Base-by-base conservation (phyloP, 1,284 basidiomycete species). In the Pseudozyma pruni region DNA sequence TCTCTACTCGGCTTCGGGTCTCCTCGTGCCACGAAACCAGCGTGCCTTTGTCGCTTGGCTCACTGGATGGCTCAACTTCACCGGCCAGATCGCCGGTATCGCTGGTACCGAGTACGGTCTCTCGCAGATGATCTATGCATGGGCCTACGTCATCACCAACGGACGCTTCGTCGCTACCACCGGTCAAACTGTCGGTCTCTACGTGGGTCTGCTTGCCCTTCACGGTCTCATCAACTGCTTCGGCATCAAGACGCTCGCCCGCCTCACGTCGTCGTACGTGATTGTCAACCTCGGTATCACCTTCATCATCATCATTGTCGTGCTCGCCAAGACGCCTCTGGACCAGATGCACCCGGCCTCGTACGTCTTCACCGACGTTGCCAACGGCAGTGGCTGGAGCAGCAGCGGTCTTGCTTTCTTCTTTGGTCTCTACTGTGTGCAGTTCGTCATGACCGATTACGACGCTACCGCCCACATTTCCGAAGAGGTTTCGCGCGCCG, bases 81-180 rank as follows among this genome's bases (percentile, higher is more conserved):
- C 94, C 11, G 92, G 91, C 85, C 92, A 93, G 82, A 87, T 91
- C 53, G 90, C 90, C 5, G 92, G 92, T 31, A 85, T 93, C 41
- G 88, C 91, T 1, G 92, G 91, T 2, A 93, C 92, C 2, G 93
- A 94, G 83, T 95, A 91, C 78, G 93, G 93, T 54, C 86, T 96
- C 20, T 87, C 90, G 25, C 88, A 88, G 79, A 94, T 95, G 93
- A 93, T 95, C 66, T 90, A 91, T 84, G 89, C 90, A 13, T 81
- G 80, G 77, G 92, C 90, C 1, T 78, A 74, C 54, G 81, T 81
- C 9, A 67, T 79, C 41, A 73, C 71, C 34, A 49, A 80, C 22
- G 66, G 70, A 4, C 55, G 64, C 40, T 77, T 53, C 48, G 68
- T 78, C 14, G 75, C 74, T 32, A 53, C 66, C 34, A 71, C 75